A percentile compares a stretch with the other conserved stretches of the same genome.
These are phyloP conservation scores for Emergomyces pasteurianus DNA, from an alignment of 2,329 filamentous ascomycete genomes.

Conservation along the genomic window DNA sequence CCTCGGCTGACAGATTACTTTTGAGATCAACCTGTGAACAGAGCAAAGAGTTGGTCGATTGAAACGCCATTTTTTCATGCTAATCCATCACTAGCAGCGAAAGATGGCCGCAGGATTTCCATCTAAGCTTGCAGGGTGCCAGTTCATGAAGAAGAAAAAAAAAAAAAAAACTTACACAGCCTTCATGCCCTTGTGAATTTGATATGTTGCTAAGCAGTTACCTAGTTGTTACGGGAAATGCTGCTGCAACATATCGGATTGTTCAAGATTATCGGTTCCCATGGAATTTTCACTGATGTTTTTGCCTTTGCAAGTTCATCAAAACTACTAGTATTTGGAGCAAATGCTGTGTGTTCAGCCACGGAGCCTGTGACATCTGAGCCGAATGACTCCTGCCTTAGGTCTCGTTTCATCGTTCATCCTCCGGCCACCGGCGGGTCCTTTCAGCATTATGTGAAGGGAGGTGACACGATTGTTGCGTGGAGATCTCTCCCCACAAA, in stretches of 20 bases:
- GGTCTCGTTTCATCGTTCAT: neutral
- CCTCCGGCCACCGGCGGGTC: neutral
- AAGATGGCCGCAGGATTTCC: neutral
- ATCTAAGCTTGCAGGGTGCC: too few species aligned
- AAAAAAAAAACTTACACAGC: too few species aligned
- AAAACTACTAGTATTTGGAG: neutral
- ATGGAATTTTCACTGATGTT: neutral
- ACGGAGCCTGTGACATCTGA: too few species aligned
- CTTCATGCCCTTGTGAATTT: too few species aligned
- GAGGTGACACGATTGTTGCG: too few species aligned
- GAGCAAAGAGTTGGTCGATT: neutral
- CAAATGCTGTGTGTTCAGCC: neutral
- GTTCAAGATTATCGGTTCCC: neutral
- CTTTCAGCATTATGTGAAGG: too few species aligned
- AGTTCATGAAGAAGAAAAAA: too few species aligned
- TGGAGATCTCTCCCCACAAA: too few species aligned
- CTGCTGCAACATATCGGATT: neutral
- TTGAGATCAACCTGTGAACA: neutral
- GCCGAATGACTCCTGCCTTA: neutral
- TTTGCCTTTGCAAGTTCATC: neutral
- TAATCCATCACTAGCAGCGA: neutral
- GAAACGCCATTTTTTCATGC: neutral
- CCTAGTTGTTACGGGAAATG: too few species aligned
- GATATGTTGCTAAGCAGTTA: too few species aligned
- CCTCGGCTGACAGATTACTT: neutral